A percentile compares a stretch with the other conserved stretches of the same genome.
Conservation (phyloP, 2,329 filamentous ascomycete species). For the Huntiella bhutanensis region DNA sequence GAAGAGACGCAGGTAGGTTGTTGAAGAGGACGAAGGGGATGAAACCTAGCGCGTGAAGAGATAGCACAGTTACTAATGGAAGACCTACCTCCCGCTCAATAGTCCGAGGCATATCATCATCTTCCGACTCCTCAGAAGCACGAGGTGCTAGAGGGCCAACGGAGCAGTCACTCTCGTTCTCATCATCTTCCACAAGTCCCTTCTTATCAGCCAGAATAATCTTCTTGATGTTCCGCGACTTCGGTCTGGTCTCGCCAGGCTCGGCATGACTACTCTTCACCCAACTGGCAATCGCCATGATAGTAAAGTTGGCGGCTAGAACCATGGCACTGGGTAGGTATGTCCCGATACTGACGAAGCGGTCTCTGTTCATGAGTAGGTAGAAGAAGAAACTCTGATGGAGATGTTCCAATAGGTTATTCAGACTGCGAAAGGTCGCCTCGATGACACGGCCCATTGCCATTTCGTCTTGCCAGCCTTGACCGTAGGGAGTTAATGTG, state of each 20-base stretch:
- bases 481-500: slow-evolving; percentile 76
- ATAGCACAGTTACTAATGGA: slow-evolving; percentile 53
- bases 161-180: not conserved
- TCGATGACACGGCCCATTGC: slow-evolving; percentile 77
- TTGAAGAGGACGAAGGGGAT: slow-evolving; percentile 80
- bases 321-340: slow-evolving; percentile 97
- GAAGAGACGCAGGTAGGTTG: slow-evolving; percentile 45
- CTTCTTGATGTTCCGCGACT: not conserved
- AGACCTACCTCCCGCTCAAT: slow-evolving; percentile 49
- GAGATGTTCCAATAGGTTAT: slow-evolving; percentile 88
- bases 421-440: slow-evolving; percentile 78
- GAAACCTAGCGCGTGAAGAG: slow-evolving; percentile 56
- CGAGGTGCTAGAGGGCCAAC: not conserved
- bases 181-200: slow-evolving; percentile 14
- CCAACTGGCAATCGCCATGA: slow-evolving; percentile 92
- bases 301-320: slow-evolving; percentile 81
- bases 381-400: slow-evolving; percentile 99
- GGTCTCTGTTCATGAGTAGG: slow-evolving; percentile 71
- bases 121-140: not conserved
- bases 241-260: not conserved
- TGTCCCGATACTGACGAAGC: slow-evolving; percentile 95
- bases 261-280: slow-evolving; percentile 52
- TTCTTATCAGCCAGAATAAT: not conserved
- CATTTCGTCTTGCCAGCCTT: slow-evolving; percentile 97
- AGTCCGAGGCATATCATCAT: slow-evolving; percentile 11